These are phyloP conservation scores for Wickerhamiella kazuoi DNA, from an alignment of 805 yeast genomes.

Conservation along the genomic window DNA sequence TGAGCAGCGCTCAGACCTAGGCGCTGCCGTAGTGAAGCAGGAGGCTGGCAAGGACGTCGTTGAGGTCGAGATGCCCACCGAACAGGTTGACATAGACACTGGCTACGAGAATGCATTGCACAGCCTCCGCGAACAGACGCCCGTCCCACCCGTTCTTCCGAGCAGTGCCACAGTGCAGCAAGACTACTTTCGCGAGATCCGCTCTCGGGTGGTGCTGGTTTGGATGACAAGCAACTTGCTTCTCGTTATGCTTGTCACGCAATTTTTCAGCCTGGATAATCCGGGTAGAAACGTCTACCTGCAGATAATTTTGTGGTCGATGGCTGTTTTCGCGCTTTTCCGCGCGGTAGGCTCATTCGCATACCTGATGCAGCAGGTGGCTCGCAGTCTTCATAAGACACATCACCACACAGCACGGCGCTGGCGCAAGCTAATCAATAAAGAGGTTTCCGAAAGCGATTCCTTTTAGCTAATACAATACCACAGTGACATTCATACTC, in stretches of 20 bases:
- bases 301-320: constrained; percentile 78
- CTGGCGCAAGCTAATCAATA: constrained; percentile 1
- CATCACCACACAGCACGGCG: constrained; percentile 10
- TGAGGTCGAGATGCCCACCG: constrained; percentile 55
- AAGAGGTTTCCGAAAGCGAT: background rate
- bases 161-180: constrained; percentile 28
- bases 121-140: constrained; percentile 53
- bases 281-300: constrained; percentile 56
- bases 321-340: constrained; percentile 64
- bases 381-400: constrained; percentile 13
- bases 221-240: constrained; percentile 79
- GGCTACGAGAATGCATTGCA: constrained; percentile 60
- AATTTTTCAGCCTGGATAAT: constrained; percentile 55
- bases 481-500: too few relatives aligned
- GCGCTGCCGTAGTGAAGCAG: constrained; percentile 68
- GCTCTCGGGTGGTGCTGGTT: constrained; percentile 87
- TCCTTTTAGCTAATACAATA: background rate
- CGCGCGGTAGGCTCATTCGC: constrained; percentile 69
- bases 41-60: constrained; percentile 63
- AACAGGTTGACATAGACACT: constrained; percentile 61
- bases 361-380: constrained; percentile 34
- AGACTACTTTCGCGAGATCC: constrained; percentile 85
- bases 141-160: constrained; percentile 30
- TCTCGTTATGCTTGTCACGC: constrained; percentile 72
- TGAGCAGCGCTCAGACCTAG: constrained; percentile 46